These are phyloP conservation scores for Dichotomocladium elegans DNA, from an alignment of 371 early-diverging fungal species.

Conservation along the genomic window DNA sequence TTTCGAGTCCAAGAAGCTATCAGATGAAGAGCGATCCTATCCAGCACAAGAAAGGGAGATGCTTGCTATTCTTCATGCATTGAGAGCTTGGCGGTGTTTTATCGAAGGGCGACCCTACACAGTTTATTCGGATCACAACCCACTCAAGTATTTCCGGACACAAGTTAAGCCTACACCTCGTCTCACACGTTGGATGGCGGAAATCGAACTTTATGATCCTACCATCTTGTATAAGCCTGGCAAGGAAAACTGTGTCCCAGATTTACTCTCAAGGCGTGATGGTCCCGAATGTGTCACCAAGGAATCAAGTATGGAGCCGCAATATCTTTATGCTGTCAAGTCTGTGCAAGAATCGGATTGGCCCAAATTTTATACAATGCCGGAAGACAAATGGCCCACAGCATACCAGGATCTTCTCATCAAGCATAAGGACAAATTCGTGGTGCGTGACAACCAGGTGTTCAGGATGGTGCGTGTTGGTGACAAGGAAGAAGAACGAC, in stretches of 20 bases:
- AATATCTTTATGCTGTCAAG: conserved; percentile 12
- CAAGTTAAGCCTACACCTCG: conserved; percentile 22
- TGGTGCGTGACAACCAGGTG: neutral
- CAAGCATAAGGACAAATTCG: conserved; percentile 5
- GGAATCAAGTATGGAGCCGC: conserved; percentile 8
- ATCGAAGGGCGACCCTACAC: conserved; percentile 17
- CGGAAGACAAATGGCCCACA: conserved; percentile 3
- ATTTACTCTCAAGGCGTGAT: conserved; percentile 9
- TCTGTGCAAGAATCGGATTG: conserved; percentile 8
- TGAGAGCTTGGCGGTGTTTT: conserved; percentile 26
- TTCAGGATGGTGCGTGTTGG: neutral
- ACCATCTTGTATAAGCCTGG: conserved; percentile 19
- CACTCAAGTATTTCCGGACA: conserved; percentile 16
- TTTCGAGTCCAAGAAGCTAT: conserved; percentile 32
- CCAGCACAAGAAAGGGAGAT: conserved; percentile 39
- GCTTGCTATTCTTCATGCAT: conserved; percentile 25
- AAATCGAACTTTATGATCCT: conserved; percentile 25
- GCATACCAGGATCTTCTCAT: neutral
- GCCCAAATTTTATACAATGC: conserved; percentile 11
- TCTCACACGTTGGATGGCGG: conserved; percentile 21
- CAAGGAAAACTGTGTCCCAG: too few relatives aligned
- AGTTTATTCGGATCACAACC: conserved; percentile 24
- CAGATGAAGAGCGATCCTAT: conserved; percentile 23
- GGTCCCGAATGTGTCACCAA: neutral
- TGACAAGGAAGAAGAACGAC: neutral